phyloP scores from a whole-genome alignment of 371 early-diverging fungal genomes.

The Syncephalastrum monosporum region DNA sequence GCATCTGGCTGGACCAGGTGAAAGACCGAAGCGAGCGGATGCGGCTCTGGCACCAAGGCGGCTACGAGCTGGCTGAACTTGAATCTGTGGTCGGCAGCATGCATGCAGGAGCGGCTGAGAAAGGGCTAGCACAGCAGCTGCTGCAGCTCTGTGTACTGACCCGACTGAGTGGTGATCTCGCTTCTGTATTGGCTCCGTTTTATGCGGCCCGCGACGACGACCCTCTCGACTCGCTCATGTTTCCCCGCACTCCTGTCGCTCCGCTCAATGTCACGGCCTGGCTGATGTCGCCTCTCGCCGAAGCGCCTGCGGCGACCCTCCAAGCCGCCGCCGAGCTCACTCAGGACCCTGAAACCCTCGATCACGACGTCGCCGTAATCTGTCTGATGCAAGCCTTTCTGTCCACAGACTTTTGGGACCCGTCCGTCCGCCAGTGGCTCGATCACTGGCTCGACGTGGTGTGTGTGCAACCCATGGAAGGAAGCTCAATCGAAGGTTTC shows the following conservation, averaged over 20 bases:
- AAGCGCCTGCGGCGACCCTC: slow-evolving; percentile 41
- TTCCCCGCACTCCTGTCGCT: slow-evolving; percentile 7
- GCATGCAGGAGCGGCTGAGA: slow-evolving; percentile 30
- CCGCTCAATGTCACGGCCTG: slow-evolving; percentile 26
- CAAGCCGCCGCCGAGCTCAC: slow-evolving; percentile 21
- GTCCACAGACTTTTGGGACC: slow-evolving; percentile 49
- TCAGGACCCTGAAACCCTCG: slow-evolving; percentile 20
- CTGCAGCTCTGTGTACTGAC: slow-evolving; percentile 32
- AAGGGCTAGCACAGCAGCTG: slow-evolving; percentile 32
- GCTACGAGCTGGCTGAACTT: slow-evolving; percentile 22
- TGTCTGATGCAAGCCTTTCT: slow-evolving; percentile 55
- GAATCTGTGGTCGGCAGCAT: slow-evolving; percentile 16
- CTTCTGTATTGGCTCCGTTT: slow-evolving; percentile 20
- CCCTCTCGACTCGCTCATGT: slow-evolving; percentile 26
- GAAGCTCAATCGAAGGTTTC: slow-evolving; percentile 20
- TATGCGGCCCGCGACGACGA: slow-evolving; percentile 33
- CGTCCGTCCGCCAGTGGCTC: slow-evolving; percentile 33
- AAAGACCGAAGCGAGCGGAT: slow-evolving; percentile 13
- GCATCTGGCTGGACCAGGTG: slow-evolving; percentile 22
- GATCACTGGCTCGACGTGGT: slow-evolving; percentile 38
- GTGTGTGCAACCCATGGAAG: slow-evolving; percentile 19
- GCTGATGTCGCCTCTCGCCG: slow-evolving; percentile 58
- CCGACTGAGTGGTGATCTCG: slow-evolving; percentile 12
- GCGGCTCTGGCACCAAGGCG: slow-evolving; percentile 8
- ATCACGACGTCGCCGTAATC: slow-evolving; percentile 43